Percentiles rank a stretch among this genome's conserved stretches.
These are phyloP conservation scores for Trametes sp. DNA, from an alignment of 1,284 basidiomycete genomes.

Conservation along the genomic window DNA sequence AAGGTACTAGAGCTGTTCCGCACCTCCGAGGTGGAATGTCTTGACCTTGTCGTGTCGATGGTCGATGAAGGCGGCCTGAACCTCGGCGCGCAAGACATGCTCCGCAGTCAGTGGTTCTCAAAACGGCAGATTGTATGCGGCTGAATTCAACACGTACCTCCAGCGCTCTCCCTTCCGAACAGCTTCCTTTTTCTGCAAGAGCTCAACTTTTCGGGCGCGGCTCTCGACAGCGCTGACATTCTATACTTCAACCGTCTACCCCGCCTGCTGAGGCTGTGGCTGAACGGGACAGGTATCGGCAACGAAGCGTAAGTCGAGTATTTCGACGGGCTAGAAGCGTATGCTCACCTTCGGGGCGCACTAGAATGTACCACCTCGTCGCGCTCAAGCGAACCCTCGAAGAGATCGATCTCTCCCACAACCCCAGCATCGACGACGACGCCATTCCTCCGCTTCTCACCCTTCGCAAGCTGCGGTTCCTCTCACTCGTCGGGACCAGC, in stretches of 20 bases:
- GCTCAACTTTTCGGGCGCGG: conserved; percentile 55
- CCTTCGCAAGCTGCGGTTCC: conserved; percentile 53
- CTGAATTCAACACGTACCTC: neutral
- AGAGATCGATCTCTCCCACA: conserved; percentile 58
- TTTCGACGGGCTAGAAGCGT: neutral
- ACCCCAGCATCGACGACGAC: conserved; percentile 61
- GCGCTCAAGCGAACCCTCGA: conserved; percentile 59
- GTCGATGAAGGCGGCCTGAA: conserved; percentile 57
- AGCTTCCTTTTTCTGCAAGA: conserved; percentile 59
- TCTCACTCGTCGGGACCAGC: conserved; percentile 60
- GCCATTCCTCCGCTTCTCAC: conserved; percentile 59
- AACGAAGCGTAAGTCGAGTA: conserved; percentile 61
- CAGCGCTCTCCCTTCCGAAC: conserved; percentile 60
- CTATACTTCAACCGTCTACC: conserved; percentile 61
- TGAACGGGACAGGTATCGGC: conserved; percentile 62
- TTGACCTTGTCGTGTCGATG: conserved; percentile 53
- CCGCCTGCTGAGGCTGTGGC: conserved; percentile 53
- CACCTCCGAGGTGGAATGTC: conserved; percentile 35
- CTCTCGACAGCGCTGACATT: conserved; percentile 56
- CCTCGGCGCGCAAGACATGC: conserved; percentile 48
- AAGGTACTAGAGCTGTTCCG: conserved; percentile 36
- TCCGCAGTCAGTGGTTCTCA: conserved; percentile 48
- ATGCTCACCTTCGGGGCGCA: conserved; percentile 8
- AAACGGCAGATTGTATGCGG: neutral
- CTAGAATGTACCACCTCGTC: conserved; percentile 61